Evolutionary conservation across 345 rosid genomes (phyloP), one percentile per base, ranked within the genome.

Genomic region (Melaleuca quinquenervia): DNA sequence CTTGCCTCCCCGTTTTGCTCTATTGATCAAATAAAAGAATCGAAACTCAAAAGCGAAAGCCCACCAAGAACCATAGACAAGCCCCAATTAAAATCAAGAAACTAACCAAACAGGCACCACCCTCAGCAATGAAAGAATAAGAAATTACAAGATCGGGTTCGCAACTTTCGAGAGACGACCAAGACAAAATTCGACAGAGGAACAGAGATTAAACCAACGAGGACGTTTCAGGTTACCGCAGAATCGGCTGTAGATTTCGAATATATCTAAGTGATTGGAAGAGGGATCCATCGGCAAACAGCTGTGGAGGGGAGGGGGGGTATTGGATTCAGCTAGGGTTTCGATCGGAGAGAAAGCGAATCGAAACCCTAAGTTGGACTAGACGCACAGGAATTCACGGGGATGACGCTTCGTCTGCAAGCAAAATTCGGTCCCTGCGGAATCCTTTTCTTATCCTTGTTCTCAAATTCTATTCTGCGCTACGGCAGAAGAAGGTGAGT

Each of bases 221-320:
- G 56, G 27, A 83, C 41, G 41, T 53, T 22, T 50, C 84, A 12
- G 16, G 8, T 48, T 82, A 86, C 87, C 87, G 76, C 87, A 86
- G 85, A 60, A 86, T 83, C 82, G 85, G 26, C 84, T 36, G 82
- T 82, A 86, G 82, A 82, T 50, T 50, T 82, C 87, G 56, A 62
- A 82, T 12, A 86, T 82, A 49, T 86, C 85, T 62, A 86, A 15
- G 51, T 52, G 87, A 49, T 53, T 11, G 55, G 82, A 44, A 32
- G 85, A 82, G 44, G 85, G 52, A 64, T 86, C 85, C 87, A 86
- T 86, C 54, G 58, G 11, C 50, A 21, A 29, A 50, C 29, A 24
- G 27, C 44, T 10, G 36, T 29, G 13, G 21, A 41, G 41, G 4
- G 41, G 41, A 4, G 50, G 26, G 7, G 55, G 50, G 13, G 75